Percentiles rank a stretch among this genome's conserved stretches.
phyloP scores from a whole-genome alignment of 768 basidiomycete genomes.

The Piloderma croceum region DNA sequence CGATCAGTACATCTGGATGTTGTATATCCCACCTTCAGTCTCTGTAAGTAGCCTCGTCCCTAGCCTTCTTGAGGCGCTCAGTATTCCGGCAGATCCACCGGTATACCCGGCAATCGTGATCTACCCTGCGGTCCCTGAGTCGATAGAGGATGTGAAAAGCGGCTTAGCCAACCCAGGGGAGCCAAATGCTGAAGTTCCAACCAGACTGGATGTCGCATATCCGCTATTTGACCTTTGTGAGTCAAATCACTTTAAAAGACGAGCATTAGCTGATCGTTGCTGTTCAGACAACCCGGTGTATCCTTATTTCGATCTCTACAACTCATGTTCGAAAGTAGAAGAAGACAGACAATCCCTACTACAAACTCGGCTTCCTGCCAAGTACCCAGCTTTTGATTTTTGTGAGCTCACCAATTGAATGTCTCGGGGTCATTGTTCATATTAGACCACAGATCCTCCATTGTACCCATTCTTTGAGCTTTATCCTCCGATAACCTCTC shows the following conservation, averaged over 20 bases:
- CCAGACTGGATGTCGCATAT: neutral
- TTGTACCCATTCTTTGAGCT: slow-evolving; percentile 18
- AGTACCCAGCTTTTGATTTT: slow-evolving; percentile 18
- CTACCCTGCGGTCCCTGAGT: slow-evolving; percentile 7
- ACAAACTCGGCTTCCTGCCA: slow-evolving; percentile 2
- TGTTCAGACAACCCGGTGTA: neutral
- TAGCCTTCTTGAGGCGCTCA: too few relatives aligned
- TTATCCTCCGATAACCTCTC: too few relatives aligned
- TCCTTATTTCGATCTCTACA: neutral
- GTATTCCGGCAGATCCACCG: slow-evolving; percentile 11
- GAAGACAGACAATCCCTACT: slow-evolving; percentile 1
- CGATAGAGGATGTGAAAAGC: neutral
- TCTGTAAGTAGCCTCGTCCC: slow-evolving; percentile 19
- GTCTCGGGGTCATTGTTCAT: neutral
- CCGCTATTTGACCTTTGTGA: neutral
- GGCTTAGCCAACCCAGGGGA: too few relatives aligned
- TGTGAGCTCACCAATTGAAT: slow-evolving; percentile 13
- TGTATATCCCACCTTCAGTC: slow-evolving; percentile 10
- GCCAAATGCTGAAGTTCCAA: neutral
- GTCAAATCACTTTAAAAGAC: neutral
- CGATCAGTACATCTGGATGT: too few relatives aligned
- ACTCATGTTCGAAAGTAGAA: neutral
- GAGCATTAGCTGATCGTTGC: neutral
- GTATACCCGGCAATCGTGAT: slow-evolving; percentile 20
- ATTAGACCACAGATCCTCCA: slow-evolving; percentile 17